phyloP scores from a whole-genome alignment of 306 rosid genomes.

The Lupinus albus region DNA sequence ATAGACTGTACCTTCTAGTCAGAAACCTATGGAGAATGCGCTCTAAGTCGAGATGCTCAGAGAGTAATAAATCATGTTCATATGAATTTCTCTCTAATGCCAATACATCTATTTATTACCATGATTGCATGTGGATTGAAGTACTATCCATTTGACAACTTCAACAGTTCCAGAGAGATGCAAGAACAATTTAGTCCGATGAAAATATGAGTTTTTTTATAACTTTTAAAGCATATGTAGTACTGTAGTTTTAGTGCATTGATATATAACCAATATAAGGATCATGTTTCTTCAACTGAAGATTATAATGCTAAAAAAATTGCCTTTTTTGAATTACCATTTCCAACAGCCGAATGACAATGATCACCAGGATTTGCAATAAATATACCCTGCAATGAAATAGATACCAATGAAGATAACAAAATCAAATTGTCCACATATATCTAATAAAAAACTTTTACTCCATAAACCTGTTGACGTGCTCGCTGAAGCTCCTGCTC shows the following conservation, averaged over 20 bases:
- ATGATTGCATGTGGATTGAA: background rate
- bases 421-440: background rate
- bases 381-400: slow-evolving; percentile 54
- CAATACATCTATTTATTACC: background rate
- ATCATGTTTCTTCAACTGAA: background rate
- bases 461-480: slow-evolving; percentile 68
- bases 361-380: slow-evolving; percentile 58
- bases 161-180: background rate
- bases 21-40: too few species aligned
- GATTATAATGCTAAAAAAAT: slow-evolving; percentile 2
- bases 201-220: background rate
- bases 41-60: too few species aligned
- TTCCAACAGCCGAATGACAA: slow-evolving; percentile 57
- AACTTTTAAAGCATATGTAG: too few species aligned
- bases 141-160: background rate
- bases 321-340: slow-evolving; percentile 45
- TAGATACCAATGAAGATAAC: background rate
- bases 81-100: background rate
- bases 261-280: background rate
- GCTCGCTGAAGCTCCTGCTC: slow-evolving; percentile 84
- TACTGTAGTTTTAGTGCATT: too few species aligned
- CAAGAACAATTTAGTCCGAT: background rate
- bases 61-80: too few species aligned
- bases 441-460: slow-evolving; percentile 14
- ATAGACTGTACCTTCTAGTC: too few species aligned